phyloP scores from a whole-genome alignment of 2,329 filamentous ascomycete genomes.

The Aspergillus oerlinghausenensis region DNA sequence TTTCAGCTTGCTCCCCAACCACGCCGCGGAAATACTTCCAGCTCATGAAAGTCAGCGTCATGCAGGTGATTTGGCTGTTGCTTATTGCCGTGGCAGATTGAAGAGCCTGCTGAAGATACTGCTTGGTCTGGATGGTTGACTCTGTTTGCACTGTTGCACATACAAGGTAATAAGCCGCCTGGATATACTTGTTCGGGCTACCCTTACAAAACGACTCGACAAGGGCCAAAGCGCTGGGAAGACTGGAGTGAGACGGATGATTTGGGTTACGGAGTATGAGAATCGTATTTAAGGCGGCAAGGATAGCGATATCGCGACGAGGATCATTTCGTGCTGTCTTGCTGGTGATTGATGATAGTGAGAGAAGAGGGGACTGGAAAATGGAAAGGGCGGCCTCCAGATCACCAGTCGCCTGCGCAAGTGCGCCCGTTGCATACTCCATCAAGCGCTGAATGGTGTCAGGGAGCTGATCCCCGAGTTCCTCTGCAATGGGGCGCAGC shows the following conservation, averaged over 20 bases:
- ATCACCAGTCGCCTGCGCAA: slow-evolving; percentile 72
- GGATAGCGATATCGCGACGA: slow-evolving; percentile 60
- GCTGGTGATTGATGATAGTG: slow-evolving; percentile 41
- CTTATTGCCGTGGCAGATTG: slow-evolving; percentile 62
- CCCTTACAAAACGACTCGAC: slow-evolving; percentile 64
- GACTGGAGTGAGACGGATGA: slow-evolving; percentile 55
- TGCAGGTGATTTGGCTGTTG: slow-evolving; percentile 76
- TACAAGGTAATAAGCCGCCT: slow-evolving; percentile 72
- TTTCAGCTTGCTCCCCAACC: slow-evolving; percentile 73
- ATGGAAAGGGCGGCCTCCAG: slow-evolving; percentile 62
- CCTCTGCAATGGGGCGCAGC: slow-evolving; percentile 46
- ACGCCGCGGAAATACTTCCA: slow-evolving; percentile 76
- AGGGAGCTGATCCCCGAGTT: slow-evolving; percentile 37
- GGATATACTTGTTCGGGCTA: slow-evolving; percentile 70
- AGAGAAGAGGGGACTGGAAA: slow-evolving; percentile 61
- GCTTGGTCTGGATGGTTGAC: slow-evolving; percentile 73
- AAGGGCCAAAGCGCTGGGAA: slow-evolving; percentile 58
- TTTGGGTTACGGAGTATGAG: slow-evolving; percentile 65
- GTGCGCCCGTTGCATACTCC: slow-evolving; percentile 69
- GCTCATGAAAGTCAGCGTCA: slow-evolving; percentile 81
- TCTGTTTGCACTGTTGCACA: slow-evolving; percentile 62
- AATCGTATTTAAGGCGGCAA: slow-evolving; percentile 61
- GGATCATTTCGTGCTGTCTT: slow-evolving; percentile 45
- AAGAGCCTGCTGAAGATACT: slow-evolving; percentile 69
- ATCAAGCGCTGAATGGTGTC: slow-evolving; percentile 50